Evolutionary conservation across 2,329 filamentous ascomycete species (phyloP).

Genomic region (Beauveria caledonica): DNA sequence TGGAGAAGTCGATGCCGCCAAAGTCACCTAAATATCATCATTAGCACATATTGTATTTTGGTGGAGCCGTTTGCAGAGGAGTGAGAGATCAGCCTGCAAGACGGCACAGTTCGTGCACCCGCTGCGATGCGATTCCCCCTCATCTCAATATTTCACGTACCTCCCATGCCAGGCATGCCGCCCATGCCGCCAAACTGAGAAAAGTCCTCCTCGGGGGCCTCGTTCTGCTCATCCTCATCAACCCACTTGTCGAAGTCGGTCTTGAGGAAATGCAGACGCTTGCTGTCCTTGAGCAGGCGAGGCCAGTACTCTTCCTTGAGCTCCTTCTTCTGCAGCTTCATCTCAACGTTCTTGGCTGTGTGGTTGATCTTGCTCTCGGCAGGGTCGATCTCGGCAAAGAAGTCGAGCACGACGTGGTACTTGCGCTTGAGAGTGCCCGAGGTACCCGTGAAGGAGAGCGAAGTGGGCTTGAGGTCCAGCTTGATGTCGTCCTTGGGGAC

Average conservation of each 20-base stretch:
- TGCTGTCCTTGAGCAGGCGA: slow-evolving; percentile 78
- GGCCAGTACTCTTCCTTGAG: slow-evolving; percentile 93
- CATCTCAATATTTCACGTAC: slow-evolving; percentile 21
- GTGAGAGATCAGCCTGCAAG: neutral
- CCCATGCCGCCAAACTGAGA: slow-evolving; percentile 59
- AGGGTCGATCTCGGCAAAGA: slow-evolving; percentile 86
- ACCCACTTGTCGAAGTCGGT: slow-evolving; percentile 99
- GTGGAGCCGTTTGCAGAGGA: neutral
- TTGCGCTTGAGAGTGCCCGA: slow-evolving; percentile 77
- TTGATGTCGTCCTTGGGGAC: slow-evolving; percentile 67
- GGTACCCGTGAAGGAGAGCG: slow-evolving; percentile 73
- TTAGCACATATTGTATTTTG: neutral
- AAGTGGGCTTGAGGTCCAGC: slow-evolving; percentile 72
- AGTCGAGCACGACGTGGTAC: slow-evolving; percentile 78
- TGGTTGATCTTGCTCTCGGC: slow-evolving; percentile 79
- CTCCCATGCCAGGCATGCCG: slow-evolving; percentile 54
- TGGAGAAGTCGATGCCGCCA: slow-evolving; percentile 79
- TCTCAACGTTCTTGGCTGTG: slow-evolving; percentile 77
- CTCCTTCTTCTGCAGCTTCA: slow-evolving; percentile 96
- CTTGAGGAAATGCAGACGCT: slow-evolving; percentile 93
- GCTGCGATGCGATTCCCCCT: neutral
- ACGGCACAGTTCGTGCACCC: slow-evolving; percentile 15
- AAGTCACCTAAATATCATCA: slow-evolving; percentile 45
- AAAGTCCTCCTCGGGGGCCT: slow-evolving; percentile 72
- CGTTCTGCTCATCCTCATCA: slow-evolving; percentile 97